A percentile compares a stretch with the other conserved stretches of the same genome.
phyloP scores from a whole-genome alignment of 2,329 filamentous ascomycete species.

The Cryoendolithus antarcticus region DNA sequence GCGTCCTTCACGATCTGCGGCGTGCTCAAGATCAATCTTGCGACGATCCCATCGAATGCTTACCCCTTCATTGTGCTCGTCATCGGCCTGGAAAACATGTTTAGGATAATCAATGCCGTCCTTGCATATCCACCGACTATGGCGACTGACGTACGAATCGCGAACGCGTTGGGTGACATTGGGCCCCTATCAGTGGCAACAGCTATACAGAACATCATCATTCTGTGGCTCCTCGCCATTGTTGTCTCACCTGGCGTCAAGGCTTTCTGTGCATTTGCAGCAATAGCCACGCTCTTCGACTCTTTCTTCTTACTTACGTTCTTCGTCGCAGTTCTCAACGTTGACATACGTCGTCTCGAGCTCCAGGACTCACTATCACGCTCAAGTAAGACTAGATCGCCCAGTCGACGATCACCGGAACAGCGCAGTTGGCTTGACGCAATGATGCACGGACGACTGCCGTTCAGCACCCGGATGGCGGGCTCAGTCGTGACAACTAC shows the following conservation, averaged over 20 bases:
- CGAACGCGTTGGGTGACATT: conserved; percentile 61
- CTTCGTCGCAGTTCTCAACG: conserved; percentile 65
- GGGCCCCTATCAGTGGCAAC: conserved; percentile 57
- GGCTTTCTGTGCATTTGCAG: conserved; percentile 65
- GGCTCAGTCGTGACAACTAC: conserved; percentile 61
- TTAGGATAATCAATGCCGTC: conserved; percentile 65
- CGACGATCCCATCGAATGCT: conserved; percentile 58
- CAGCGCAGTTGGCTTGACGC: conserved; percentile 48
- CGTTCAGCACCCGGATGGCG: conserved; percentile 60
- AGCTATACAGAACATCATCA: conserved; percentile 54
- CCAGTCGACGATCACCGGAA: conserved; percentile 13
- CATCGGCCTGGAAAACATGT: conserved; percentile 63
- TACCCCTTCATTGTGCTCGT: conserved; percentile 68
- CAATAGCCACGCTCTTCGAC: conserved; percentile 63
- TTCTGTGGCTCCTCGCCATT: conserved; percentile 53
- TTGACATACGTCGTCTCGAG: conserved; percentile 66
- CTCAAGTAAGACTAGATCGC: conserved; percentile 28
- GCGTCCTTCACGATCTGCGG: conserved; percentile 72
- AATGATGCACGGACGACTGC: conserved; percentile 51
- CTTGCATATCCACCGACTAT: conserved; percentile 58
- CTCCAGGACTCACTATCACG: conserved; percentile 56
- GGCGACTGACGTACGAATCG: conserved; percentile 56
- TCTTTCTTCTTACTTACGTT: conserved; percentile 70
- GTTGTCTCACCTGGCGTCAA: conserved; percentile 58
- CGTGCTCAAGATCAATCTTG: conserved; percentile 61